These are phyloP conservation scores for Diaporthe eres DNA, from an alignment of 2,329 filamentous ascomycete species.

Conservation along the genomic window DNA sequence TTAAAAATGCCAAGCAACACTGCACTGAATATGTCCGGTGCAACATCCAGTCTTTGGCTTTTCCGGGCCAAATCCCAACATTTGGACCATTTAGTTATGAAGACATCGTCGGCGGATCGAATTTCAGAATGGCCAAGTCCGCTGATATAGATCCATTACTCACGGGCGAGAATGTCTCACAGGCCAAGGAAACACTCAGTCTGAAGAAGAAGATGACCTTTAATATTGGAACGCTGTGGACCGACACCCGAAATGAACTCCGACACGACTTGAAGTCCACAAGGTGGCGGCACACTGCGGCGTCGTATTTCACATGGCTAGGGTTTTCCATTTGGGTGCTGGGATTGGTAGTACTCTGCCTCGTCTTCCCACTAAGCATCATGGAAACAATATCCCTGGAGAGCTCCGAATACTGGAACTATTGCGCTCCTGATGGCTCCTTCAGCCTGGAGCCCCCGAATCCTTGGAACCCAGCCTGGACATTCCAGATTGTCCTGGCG, in stretches of 20 bases:
- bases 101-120: background rate
- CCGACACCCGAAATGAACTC: background rate
- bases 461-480: slow-evolving; percentile 42
- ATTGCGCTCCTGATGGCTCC: slow-evolving; percentile 25
- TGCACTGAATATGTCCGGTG: background rate
- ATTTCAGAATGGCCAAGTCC: background rate
- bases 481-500: slow-evolving; percentile 45
- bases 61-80: background rate
- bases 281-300: background rate
- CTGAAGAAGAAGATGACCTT: background rate
- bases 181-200: too few species aligned
- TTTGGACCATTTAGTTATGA: background rate
- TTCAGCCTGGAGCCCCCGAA: slow-evolving; percentile 10
- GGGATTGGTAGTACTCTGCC: background rate
- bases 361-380: slow-evolving; percentile 7
- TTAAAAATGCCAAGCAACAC: background rate
- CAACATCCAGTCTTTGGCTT: background rate
- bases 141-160: slow-evolving; percentile 24
- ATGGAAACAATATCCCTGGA: background rate
- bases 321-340: background rate
- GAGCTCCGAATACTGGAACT: background rate
- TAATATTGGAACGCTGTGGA: background rate
- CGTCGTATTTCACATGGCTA: background rate
- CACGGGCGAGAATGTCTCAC: background rate
- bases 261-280: slow-evolving; percentile 22